phyloP scores from a whole-genome alignment of 345 rosid species.

The Gossypium herbaceum region DNA sequence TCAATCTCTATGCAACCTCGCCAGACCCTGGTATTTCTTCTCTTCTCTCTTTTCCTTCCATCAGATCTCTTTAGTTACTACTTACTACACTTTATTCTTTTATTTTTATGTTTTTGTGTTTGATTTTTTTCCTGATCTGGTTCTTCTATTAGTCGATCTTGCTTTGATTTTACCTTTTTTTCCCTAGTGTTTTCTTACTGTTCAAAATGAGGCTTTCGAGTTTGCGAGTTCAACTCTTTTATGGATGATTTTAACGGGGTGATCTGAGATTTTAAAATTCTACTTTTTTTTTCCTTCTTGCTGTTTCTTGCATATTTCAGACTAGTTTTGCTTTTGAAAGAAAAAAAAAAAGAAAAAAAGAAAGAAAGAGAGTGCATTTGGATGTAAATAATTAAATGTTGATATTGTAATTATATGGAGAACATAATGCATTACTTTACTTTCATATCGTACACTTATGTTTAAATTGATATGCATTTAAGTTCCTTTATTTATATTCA shows the following conservation, averaged over 20 bases:
- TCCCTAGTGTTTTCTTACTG: background rate
- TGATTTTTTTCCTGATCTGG: background rate
- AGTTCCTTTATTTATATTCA: background rate
- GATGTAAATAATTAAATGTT: too few relatives aligned
- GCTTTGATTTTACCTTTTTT: background rate
- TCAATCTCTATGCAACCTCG: conserved; percentile 37
- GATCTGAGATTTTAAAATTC: background rate
- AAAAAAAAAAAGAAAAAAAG: too few relatives aligned
- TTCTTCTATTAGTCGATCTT: conserved; percentile 7
- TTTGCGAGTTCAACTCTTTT: background rate
- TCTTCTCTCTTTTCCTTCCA: background rate
- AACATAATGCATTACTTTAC: background rate
- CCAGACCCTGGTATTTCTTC: conserved; percentile 18
- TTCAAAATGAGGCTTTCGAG: background rate
- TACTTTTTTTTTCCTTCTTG: background rate
- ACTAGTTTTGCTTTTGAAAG: background rate
- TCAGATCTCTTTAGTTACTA: background rate
- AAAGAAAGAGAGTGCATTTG: too few relatives aligned
- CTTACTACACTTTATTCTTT: background rate
- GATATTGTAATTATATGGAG: background rate
- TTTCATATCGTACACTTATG: background rate
- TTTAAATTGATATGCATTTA: background rate
- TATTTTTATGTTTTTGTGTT: background rate
- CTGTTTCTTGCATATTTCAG: too few relatives aligned
- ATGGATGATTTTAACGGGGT: conserved; percentile 4